phyloP scores from a whole-genome alignment of 2,329 filamentous ascomycete genomes.

The Beauveria varroae region DNA sequence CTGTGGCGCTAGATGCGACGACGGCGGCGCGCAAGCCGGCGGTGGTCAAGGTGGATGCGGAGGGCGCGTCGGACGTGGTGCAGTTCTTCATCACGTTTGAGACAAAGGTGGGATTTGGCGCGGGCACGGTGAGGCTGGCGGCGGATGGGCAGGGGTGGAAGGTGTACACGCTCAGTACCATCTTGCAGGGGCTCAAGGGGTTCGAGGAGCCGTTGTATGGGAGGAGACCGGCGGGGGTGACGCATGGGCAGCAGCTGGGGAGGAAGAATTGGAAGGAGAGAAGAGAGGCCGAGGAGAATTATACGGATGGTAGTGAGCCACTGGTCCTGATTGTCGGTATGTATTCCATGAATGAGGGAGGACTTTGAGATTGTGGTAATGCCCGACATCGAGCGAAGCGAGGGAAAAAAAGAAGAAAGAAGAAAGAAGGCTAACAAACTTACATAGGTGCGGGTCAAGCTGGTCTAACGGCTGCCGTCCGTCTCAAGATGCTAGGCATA shows the following conservation, averaged over 20 bases:
- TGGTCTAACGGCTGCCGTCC: slow-evolving; percentile 37
- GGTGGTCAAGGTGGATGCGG: slow-evolving; percentile 9
- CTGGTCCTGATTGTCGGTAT: slow-evolving; percentile 16
- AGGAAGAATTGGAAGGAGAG: slow-evolving; percentile 18
- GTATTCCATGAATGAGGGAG: background rate
- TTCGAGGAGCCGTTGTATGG: slow-evolving; percentile 36
- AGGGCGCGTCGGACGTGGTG: slow-evolving; percentile 13
- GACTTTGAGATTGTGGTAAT: background rate
- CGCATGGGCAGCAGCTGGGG: slow-evolving; percentile 25
- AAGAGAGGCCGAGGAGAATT: slow-evolving; percentile 13
- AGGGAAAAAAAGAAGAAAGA: no score
- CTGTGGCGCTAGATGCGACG: background rate
- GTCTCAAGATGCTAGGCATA: slow-evolving; percentile 38
- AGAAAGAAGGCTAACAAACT: slow-evolving; percentile 12
- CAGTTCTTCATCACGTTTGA: slow-evolving; percentile 16
- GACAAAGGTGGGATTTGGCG: slow-evolving; percentile 12
- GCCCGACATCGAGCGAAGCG: background rate
- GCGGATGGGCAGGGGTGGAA: slow-evolving; percentile 35
- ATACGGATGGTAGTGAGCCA: slow-evolving; percentile 12
- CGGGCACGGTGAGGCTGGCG: slow-evolving; percentile 14
- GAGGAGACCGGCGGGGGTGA: slow-evolving; percentile 41
- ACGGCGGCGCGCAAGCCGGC: background rate
- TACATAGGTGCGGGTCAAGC: slow-evolving; percentile 28
- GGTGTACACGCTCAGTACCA: slow-evolving; percentile 50
- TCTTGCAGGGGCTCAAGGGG: slow-evolving; percentile 40